These are phyloP conservation scores for barrel medic (Medicago truncatula) DNA, from an alignment of 306 rosid genomes.

Conservation along the genomic window DNA sequence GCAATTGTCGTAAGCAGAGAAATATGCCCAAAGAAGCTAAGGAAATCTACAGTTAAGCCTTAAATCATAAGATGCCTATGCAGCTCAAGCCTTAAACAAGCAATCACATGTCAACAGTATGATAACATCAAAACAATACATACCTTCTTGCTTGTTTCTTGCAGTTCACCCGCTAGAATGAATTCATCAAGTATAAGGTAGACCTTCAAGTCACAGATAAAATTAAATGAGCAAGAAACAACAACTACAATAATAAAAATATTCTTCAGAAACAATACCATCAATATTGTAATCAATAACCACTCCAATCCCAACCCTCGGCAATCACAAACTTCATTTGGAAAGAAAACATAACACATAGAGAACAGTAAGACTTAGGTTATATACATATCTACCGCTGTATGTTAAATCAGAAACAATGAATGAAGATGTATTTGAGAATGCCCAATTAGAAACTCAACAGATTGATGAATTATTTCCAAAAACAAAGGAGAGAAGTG, in stretches of 20 bases:
- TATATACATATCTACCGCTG: neutral
- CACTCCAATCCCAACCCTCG: constrained; percentile 1
- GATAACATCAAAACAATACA: constrained; percentile 31
- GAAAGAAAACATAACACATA: constrained; percentile 8
- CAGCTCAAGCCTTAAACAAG: constrained; percentile 1
- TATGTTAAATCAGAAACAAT: neutral
- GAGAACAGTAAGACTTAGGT: neutral
- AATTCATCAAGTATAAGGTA: constrained; percentile 65
- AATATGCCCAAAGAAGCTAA: neutral
- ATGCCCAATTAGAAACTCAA: constrained; percentile 43
- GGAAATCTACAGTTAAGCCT: neutral
- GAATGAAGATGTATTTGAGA: constrained; percentile 15
- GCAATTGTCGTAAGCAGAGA: constrained; percentile 11
- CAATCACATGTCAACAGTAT: neutral
- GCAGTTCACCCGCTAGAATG: constrained; percentile 65
- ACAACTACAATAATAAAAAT: constrained; percentile 6
- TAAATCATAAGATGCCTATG: neutral
- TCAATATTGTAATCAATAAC: constrained; percentile 14
- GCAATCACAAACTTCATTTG: neutral
- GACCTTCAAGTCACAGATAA: constrained; percentile 47
- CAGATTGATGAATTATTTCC: constrained; percentile 80
- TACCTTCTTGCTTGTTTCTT: constrained; percentile 68
- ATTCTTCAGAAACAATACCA: constrained; percentile 8
- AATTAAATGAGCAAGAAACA: constrained; percentile 34
- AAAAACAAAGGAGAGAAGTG: constrained; percentile 63